Conservation (phyloP, 1,284 basidiomycete species). For the Gomphus sp. region DNA sequence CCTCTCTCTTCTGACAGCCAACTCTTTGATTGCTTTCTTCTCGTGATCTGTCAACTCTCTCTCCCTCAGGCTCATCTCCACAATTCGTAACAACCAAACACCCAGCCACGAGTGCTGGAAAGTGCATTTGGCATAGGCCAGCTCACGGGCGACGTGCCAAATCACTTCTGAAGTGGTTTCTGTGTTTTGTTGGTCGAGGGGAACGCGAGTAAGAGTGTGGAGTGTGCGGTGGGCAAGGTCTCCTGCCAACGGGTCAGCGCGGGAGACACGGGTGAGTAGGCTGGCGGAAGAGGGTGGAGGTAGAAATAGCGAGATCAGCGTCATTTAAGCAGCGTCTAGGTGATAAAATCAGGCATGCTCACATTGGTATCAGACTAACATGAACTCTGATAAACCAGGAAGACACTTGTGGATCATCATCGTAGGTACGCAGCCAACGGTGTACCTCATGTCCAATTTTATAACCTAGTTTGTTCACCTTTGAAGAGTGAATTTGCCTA, state of each 20-base stretch:
- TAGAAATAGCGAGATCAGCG: too few species aligned
- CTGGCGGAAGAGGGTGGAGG: too few species aligned
- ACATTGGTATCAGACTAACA: neutral
- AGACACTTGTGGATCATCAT: neutral
- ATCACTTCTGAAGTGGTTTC: neutral
- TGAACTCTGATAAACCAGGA: neutral
- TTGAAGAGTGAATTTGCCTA: neutral
- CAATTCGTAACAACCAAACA: neutral
- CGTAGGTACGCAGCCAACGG: neutral
- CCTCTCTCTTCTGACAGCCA: neutral
- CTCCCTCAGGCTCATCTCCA: neutral
- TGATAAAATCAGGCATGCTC: neutral
- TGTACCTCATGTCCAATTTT: neutral
- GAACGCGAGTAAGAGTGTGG: neutral
- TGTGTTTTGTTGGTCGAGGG: neutral
- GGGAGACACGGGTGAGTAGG: neutral
- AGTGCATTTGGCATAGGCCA: neutral
- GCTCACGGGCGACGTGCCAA: neutral
- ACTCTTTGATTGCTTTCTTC: neutral
- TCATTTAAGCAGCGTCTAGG: neutral
- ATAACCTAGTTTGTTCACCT: neutral
- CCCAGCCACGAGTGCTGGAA: constrained; percentile 1
- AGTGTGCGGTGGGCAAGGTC: neutral
- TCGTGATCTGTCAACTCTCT: neutral
- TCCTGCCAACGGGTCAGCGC: neutral